Base-by-base conservation (phyloP, 805 yeast genomes). In the Blastobotrys robertii region DNA sequence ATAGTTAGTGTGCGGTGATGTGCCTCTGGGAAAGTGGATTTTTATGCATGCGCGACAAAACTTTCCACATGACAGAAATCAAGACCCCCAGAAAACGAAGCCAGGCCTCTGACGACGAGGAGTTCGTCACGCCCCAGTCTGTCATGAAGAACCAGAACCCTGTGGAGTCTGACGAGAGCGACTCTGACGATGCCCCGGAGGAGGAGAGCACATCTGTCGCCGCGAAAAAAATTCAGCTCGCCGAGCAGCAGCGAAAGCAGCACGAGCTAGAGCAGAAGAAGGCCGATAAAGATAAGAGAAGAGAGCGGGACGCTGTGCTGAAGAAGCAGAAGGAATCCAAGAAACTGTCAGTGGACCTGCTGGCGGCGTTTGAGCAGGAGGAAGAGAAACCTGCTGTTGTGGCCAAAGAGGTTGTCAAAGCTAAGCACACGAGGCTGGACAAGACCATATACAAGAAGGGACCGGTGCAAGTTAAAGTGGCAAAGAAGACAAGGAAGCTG, bases 141-240 rank as follows among this genome's bases (percentile, higher is more conserved):
- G 38, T 29, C n/a, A 3, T 10, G 19, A 12, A 10, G 9, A 10
- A 9, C 10, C 25, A 6, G 11, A 8, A 34, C 7, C 29, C 30
- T 4, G 35, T 30, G 4, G 39, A 37, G 8, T 9, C 37, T 13
- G 13, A 32, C 10, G 45, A 42, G 12, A 36, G 37, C 39, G 59
- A 51, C 33, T 39, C 43, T 34, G 66, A 62, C 45, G 62, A 56
- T 37, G 66, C 66, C 3, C 66, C 66, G 10, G 66, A 62, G 36
- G 66, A 62, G 42, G 60, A 56, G 35, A 45, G 54, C 8, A 47
- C 58, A 38, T 34, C 40, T 14, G 51, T 43, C 7, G 47, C 62
- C 1, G 48, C 51, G 10, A 42, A 43, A 13, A 48, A 46, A 32
- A 43, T 29, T 25, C 31, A 43, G 39, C 38, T 47, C 38, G 44